Evolutionary conservation across 805 yeast species (phyloP).

Genomic region (Wickerhamomyces bisporus): DNA sequence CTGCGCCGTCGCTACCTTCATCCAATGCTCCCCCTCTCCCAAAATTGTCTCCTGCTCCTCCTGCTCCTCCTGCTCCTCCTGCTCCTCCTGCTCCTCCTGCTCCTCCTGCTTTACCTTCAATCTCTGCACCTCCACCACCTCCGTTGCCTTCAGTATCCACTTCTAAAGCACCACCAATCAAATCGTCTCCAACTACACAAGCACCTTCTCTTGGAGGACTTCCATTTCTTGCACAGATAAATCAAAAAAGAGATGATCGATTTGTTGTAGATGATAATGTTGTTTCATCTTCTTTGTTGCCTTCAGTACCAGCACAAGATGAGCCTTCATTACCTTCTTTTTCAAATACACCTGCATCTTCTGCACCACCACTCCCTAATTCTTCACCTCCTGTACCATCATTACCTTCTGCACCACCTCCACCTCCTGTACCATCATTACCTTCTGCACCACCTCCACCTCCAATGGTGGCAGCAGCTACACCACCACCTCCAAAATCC

Average conservation of each 20-base stretch:
- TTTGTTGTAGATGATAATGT: conserved; percentile 34
- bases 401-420: conserved; percentile 12
- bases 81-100: conserved; percentile 7
- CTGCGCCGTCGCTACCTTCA: conserved; percentile 16
- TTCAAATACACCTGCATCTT: conserved; percentile 11
- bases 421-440: conserved; percentile 17
- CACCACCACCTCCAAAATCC: conserved; percentile 21
- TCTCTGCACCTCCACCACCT: conserved; percentile 11
- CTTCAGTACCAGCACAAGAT: conserved; percentile 9
- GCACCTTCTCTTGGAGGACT: conserved; percentile 28
- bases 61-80: conserved; percentile 9
- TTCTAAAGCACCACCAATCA: conserved; percentile 11
- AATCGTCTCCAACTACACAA: conserved; percentile 7
- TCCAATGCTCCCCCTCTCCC: conserved; percentile 8
- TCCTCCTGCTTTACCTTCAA: conserved; percentile 16
- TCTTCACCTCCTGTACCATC: conserved; percentile 7
- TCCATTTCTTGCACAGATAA: conserved; percentile 45
- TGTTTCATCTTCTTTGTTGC: too few species aligned
- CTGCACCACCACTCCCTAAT: conserved; percentile 9
- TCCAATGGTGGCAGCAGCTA: conserved; percentile 20
- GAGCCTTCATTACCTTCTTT: neutral
- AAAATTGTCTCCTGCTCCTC: conserved; percentile 17
- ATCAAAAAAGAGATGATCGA: conserved; percentile 40
- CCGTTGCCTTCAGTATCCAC: conserved; percentile 15
- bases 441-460: conserved; percentile 13